Conservation (phyloP, 345 rosid genomes). For the Anacardium occidentale region DNA sequence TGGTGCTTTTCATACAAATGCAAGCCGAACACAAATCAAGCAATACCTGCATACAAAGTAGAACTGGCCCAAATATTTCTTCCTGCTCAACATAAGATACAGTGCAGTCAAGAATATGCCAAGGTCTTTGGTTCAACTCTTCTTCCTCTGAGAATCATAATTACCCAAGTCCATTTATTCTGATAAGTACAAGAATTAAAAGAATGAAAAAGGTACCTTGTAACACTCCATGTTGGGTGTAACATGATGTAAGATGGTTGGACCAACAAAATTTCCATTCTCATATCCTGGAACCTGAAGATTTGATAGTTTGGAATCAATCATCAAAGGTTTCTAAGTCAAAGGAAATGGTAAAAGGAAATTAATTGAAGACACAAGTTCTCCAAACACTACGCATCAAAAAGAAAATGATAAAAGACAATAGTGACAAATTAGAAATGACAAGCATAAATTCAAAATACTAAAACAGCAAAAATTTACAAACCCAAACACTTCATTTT, state of each 20-base stretch:
- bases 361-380: conserved; percentile 4
- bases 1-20: not conserved
- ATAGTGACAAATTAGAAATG: not conserved
- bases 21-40: conserved; percentile 6
- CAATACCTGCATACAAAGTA: conserved; percentile 46
- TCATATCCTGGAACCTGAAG: conserved; percentile 45
- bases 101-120: conserved; percentile 30
- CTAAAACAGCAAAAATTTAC: not conserved
- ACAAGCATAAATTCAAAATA: not conserved
- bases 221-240: conserved; percentile 41
- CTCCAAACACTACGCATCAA: not conserved
- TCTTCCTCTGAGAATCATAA: conserved; percentile 31
- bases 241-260: conserved; percentile 39
- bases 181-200: conserved; percentile 8
- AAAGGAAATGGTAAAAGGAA: conserved; percentile 1
- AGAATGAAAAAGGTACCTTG: conserved; percentile 30
- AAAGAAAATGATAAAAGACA: conserved; percentile 4
- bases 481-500: not conserved
- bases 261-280: conserved; percentile 47
- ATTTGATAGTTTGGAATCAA: not conserved
- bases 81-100: conserved; percentile 46
- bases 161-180: conserved; percentile 15
- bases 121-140: conserved; percentile 30
- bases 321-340: conserved; percentile 5
- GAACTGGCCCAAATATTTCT: conserved; percentile 47